Evolutionary conservation across 1,284 basidiomycete species (phyloP).

Genomic region (Apiotrichum akiyoshidainum): DNA sequence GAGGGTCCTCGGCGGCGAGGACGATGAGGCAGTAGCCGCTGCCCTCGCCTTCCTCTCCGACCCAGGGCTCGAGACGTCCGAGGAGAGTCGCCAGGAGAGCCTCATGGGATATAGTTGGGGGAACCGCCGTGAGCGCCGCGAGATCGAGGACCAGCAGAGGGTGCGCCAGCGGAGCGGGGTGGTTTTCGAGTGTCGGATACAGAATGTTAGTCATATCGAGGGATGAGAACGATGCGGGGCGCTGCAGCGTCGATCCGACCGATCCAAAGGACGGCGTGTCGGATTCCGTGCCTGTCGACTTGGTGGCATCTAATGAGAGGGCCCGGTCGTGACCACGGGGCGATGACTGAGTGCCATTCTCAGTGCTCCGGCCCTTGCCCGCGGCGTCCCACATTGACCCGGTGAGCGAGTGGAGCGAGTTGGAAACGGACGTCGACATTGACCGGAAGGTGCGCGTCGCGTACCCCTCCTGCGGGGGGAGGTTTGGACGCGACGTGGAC

Average conservation of each 20-base stretch:
- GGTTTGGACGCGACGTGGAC: slow-evolving; percentile 23
- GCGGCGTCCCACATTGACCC: not conserved
- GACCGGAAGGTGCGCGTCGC: slow-evolving; percentile 8
- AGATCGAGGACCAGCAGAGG: slow-evolving; percentile 35
- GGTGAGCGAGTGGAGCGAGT: not conserved
- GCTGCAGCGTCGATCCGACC: not conserved
- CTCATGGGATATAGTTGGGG: slow-evolving; percentile 26
- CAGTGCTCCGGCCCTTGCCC: not conserved
- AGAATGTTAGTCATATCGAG: slow-evolving; percentile 14
- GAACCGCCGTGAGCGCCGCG: slow-evolving; percentile 22
- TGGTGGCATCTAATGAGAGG: too few species aligned
- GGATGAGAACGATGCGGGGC: not conserved
- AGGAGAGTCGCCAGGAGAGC: slow-evolving; percentile 29
- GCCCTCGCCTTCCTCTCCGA: slow-evolving; percentile 36
- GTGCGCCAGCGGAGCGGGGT: slow-evolving; percentile 14
- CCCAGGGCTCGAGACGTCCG: slow-evolving; percentile 36
- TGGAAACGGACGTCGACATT: slow-evolving; percentile 4
- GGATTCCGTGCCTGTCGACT: not conserved
- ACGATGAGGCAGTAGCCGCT: slow-evolving; percentile 38
- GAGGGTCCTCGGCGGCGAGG: slow-evolving; percentile 31
- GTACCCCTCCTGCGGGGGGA: slow-evolving; percentile 12
- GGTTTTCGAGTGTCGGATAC: slow-evolving; percentile 20
- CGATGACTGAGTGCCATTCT: not conserved
- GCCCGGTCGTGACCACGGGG: too few species aligned
- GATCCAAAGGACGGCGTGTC: not conserved